A percentile compares a stretch with the other conserved stretches of the same genome.
These are phyloP conservation scores for Spinacia oleracea DNA, from an alignment of 179 eudicot species.

Conservation along the genomic window DNA sequence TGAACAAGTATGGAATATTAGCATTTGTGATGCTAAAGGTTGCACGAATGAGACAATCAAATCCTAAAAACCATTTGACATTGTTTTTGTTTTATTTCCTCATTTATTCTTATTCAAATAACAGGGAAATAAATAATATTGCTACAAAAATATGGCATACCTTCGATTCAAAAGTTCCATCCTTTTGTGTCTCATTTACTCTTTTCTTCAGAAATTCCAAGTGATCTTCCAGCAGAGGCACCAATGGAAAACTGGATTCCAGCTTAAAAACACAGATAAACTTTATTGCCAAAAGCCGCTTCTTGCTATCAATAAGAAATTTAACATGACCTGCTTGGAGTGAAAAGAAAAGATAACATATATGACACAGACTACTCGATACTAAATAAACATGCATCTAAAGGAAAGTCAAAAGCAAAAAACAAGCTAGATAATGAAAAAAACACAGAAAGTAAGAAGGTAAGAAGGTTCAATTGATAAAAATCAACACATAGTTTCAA, in stretches of 20 bases:
- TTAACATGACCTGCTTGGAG: conserved; percentile 19
- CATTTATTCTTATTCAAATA: too few species aligned
- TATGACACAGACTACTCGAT: background rate
- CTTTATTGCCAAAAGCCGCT: conserved; percentile 22
- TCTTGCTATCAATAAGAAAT: conserved; percentile 11
- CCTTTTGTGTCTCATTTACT: conserved; percentile 1
- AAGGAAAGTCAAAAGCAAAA: background rate
- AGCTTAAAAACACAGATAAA: conserved; percentile 25
- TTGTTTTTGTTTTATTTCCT: too few species aligned
- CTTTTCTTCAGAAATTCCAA: conserved; percentile 16
- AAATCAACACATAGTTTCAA: too few species aligned
- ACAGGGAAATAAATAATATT: background rate
- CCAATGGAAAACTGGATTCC: conserved; percentile 20
- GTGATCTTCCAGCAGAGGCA: conserved; percentile 27
- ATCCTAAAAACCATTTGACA: too few species aligned
- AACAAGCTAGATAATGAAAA: background rate
- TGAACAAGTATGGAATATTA: background rate
- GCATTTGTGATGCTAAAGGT: too few species aligned
- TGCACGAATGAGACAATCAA: too few species aligned
- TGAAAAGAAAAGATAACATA: background rate
- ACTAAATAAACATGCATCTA: background rate
- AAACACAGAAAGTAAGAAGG: background rate
- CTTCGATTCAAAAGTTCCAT: background rate
- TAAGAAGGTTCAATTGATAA: too few species aligned
- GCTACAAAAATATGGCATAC: conserved; percentile 5